Base-by-base conservation (phyloP, 768 basidiomycete species). In the Suillus alpinus region DNA sequence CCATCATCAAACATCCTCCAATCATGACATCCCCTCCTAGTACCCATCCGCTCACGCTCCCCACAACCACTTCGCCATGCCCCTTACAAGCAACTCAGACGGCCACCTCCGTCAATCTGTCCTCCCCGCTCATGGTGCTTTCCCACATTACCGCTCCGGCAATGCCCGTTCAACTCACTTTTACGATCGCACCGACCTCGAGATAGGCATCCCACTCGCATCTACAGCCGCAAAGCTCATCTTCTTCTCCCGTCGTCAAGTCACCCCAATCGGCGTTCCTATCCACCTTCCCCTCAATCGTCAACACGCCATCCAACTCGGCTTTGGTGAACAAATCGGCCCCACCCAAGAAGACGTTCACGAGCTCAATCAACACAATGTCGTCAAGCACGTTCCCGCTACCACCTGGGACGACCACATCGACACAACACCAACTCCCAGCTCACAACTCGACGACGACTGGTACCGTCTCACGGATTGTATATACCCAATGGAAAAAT, bases 31-130 rank as follows among this genome's bases (percentile, higher is more conserved):
- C 57, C 55, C 56, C 5, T 56, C 18, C 56, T 65, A 85, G 78
- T 91, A 89, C 67, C 73, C 85, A 1, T 71, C 82, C 4, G 77
- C 84, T 41, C 76, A 82, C 44, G 86, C 86, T 0, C 88, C 90
- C 0, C 84, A 87, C 16, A 76, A 82, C 59, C 86, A 89, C 67
- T 86, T 80, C 67, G 36, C 71, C 58, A 73, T 91, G 39, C 88
- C 89, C 0, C 75, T 86, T 36, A 56, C 65, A 0, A 57, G 59
- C 56, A 63, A 64, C 59, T 66, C 60, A 56, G 60, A 59, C 61
- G 61, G 32, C 57, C 57, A 37, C 47, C 44, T 56, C 31, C 44
- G 56, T 3, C 61, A 66, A 16, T 74, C 78, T 2, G 62, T 77
- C 51, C 50, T 67, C 31, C 76, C 78, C 4, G 69, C 64, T 0